Base-by-base conservation (phyloP, 1,284 basidiomycete species). In the Anthracocystis walkeri region DNA sequence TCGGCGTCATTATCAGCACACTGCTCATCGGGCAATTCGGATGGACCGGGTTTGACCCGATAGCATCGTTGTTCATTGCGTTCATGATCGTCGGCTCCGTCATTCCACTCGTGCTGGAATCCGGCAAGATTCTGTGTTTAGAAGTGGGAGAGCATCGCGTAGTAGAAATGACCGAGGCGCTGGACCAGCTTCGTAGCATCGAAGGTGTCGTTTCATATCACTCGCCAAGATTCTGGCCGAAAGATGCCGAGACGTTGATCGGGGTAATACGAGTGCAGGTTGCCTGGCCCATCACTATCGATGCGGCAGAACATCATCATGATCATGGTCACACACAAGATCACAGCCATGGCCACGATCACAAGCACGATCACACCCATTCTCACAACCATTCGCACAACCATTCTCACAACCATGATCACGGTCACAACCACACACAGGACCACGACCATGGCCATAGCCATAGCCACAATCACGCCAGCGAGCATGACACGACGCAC, bases 41-140 rank as follows among this genome's bases (percentile, higher is more conserved):
- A n/a, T 99, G 95, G 95, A 99, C 97, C 3, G 95, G 95, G 18
- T 99, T 98, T 84, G 97, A 99, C 86, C 97, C 97, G 2, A 95
- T 99, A 69, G 97, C 97, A 0, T 97, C 94, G 11, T 88, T 99
- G 41, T 95, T 99, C 25, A 99, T 99, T 79, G 97, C 97, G 1
- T 87, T 93, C 10, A 88, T 99, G 72, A 99, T 99, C 79, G 93
- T 94, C 29, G 96, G 93, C 3, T 95, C 93, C 80, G 97, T 99
- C 21, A 89, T 97, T 21, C 97, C 97, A 8, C 90, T 99, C 42
- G 94, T 99, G 25, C 89, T 96, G 66, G 97, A 99, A 84, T 93
- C 93, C 0, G 96, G 93, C 0, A 91, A 90, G 80, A 90, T 99
- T 11, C 88, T 99, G 45, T 91, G 92, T 69, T 87, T 99, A 51